Evolutionary conservation across 495 filamentous ascomycete genomes (phyloP).

Genomic region (Achaetomiella virescens): DNA sequence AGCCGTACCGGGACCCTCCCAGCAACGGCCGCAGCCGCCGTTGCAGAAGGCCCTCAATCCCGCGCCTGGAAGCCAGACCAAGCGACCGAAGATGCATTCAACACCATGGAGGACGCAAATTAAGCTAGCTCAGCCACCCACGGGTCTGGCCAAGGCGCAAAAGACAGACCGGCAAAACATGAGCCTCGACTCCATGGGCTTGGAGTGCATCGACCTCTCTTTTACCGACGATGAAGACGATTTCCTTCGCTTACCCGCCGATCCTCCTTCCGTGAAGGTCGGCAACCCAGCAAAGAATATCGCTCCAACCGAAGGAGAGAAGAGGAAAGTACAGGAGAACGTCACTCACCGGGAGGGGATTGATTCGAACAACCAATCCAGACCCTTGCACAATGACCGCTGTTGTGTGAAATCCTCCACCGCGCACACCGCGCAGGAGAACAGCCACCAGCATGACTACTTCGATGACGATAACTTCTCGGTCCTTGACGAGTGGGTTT

Average conservation of each 20-base stretch:
- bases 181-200: conserved; percentile 14
- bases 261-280: neutral
- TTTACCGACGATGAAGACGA: conserved; percentile 12
- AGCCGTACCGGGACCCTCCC: neutral
- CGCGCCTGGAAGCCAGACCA: neutral
- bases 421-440: neutral
- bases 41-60: neutral
- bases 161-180: conserved; percentile 1
- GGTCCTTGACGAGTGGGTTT: neutral
- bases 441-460: neutral
- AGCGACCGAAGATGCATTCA: neutral
- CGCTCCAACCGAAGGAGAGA: no score
- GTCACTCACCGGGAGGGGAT: no score
- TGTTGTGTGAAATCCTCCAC: no score
- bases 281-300: no score
- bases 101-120: neutral
- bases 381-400: neutral
- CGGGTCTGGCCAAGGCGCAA: neutral
- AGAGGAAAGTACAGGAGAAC: no score
- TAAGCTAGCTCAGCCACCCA: neutral
- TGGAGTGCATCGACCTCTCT: conserved; percentile 37
- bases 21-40: neutral
- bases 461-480: conserved; percentile 6
- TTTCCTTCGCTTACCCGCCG: neutral
- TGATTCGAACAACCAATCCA: no score